Evolutionary conservation across 2,329 filamentous ascomycete genomes (phyloP).

Genomic region (Fusarium sp.): DNA sequence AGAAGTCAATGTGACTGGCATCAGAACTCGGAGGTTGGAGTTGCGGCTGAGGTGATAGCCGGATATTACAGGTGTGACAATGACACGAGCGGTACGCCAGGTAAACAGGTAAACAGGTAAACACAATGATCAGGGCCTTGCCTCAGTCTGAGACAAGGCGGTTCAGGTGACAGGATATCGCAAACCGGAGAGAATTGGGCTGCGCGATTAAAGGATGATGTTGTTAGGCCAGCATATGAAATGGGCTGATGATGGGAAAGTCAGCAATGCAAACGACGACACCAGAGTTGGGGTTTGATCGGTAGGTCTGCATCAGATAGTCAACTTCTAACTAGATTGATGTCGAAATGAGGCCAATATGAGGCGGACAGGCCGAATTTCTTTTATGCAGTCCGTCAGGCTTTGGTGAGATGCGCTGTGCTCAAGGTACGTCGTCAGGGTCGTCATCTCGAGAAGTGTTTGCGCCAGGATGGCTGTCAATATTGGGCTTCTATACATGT

Average conservation of each 20-base stretch:
- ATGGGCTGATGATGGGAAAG: slow-evolving; percentile 22
- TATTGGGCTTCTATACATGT: slow-evolving; percentile 35
- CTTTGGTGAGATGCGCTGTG: slow-evolving; percentile 13
- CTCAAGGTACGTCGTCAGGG: too few species aligned
- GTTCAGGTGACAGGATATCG: slow-evolving; percentile 2
- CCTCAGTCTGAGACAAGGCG: slow-evolving; percentile 12
- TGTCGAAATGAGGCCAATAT: slow-evolving; percentile 10
- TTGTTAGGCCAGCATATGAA: background rate
- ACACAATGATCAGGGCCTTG: background rate
- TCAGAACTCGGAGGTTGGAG: slow-evolving; percentile 9
- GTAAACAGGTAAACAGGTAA: background rate
- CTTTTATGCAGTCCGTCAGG: slow-evolving; percentile 25
- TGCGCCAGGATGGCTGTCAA: slow-evolving; percentile 25
- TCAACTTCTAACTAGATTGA: background rate
- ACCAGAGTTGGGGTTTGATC: background rate
- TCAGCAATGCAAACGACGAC: slow-evolving; percentile 1
- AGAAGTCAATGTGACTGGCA: slow-evolving; percentile 7
- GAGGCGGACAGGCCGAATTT: slow-evolving; percentile 26
- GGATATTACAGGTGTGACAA: slow-evolving; percentile 20
- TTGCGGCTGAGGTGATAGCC: slow-evolving; percentile 23
- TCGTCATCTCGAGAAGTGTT: background rate
- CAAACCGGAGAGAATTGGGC: background rate
- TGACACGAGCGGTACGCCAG: slow-evolving; percentile 2
- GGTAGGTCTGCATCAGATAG: background rate
- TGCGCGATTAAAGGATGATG: slow-evolving; percentile 12